Percentiles rank a stretch among this genome's conserved stretches.
These are phyloP conservation scores for Vigna trinervia DNA, from an alignment of 306 rosid genomes.

Conservation along the genomic window DNA sequence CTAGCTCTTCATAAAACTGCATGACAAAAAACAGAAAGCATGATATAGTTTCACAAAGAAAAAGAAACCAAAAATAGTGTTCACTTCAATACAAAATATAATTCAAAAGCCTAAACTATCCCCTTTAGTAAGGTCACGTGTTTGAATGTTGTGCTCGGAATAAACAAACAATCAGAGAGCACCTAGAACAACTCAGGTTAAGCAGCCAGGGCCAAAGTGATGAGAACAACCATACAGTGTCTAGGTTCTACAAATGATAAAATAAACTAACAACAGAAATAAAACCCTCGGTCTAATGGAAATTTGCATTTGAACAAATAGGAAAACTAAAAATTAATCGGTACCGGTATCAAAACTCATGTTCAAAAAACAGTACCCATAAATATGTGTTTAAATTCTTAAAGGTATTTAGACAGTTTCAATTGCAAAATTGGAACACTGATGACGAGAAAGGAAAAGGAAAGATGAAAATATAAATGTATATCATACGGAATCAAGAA, in stretches of 20 bases:
- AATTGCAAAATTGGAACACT: not conserved
- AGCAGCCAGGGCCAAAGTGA: no score
- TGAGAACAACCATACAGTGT: not conserved
- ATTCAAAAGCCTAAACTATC: not conserved
- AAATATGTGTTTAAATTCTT: not conserved
- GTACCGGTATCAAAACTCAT: no score
- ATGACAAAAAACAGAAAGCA: constrained; percentile 38
- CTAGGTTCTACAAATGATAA: not conserved
- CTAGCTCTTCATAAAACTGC: constrained; percentile 86
- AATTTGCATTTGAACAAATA: not conserved
- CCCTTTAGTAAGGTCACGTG: not conserved
- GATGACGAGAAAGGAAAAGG: not conserved
- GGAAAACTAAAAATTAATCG: not conserved
- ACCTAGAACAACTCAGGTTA: not conserved
- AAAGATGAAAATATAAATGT: not conserved
- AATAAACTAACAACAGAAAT: not conserved
- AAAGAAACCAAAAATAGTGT: not conserved
- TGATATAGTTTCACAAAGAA: not conserved
- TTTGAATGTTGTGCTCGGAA: not conserved
- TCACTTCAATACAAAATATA: not conserved
- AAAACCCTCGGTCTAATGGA: not conserved
- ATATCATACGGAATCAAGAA: constrained; percentile 74
- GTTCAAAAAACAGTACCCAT: not conserved
- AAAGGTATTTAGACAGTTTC: not conserved
- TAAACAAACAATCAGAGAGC: not conserved